Conservation (phyloP, 1,284 basidiomycete genomes). For the Ceratobasidium sp. region DNA sequence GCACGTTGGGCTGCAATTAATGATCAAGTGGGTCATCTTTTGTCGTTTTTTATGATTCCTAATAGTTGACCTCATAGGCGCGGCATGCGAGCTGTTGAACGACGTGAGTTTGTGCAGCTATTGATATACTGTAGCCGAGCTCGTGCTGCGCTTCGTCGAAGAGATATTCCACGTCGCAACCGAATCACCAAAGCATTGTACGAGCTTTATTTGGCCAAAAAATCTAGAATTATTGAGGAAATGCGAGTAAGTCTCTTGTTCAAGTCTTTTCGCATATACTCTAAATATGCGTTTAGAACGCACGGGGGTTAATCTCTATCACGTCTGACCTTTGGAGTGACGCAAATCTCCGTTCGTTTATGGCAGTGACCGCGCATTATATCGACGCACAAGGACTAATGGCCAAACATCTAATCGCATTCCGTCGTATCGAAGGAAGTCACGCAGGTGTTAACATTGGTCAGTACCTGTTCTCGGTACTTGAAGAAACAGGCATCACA, state of each 20-base stretch:
- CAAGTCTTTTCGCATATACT: background rate
- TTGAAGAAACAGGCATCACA: background rate
- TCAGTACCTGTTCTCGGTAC: background rate
- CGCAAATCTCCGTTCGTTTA: constrained; percentile 3
- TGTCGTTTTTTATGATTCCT: background rate
- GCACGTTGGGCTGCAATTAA: background rate
- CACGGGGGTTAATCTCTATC: constrained; percentile 29
- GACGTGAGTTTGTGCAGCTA: background rate
- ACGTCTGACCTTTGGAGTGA: constrained; percentile 40
- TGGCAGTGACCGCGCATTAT: constrained; percentile 38
- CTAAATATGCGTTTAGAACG: background rate
- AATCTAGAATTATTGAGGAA: background rate
- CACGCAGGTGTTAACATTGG: constrained; percentile 31
- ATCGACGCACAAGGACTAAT: background rate
- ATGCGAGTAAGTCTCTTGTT: background rate
- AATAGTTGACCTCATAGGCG: background rate
- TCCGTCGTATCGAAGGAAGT: background rate
- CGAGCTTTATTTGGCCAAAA: background rate
- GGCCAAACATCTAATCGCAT: constrained; percentile 13
- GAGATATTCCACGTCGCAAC: background rate
- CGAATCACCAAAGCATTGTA: background rate
- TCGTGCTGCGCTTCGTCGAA: background rate
- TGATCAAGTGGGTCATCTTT: background rate
- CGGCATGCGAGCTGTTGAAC: background rate
- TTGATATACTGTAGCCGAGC: background rate